Conservation (phyloP, 2,329 filamentous ascomycete species). For the Aspergillus sp. region DNA sequence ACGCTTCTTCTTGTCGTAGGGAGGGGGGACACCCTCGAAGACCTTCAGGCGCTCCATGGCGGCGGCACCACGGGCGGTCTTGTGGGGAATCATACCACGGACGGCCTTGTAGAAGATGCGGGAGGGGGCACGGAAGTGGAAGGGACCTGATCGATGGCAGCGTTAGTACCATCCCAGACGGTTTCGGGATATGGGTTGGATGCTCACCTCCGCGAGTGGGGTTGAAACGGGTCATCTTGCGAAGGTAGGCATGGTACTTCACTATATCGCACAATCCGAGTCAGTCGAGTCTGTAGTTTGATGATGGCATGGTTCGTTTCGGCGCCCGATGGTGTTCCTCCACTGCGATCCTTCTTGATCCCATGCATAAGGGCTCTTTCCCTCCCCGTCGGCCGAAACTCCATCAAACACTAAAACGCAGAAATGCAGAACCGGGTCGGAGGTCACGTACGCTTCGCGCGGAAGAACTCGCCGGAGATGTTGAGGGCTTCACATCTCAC, state of each 20-base stretch:
- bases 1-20: constrained; percentile 99
- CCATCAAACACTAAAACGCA: constrained; percentile 10
- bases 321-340: constrained; percentile 6
- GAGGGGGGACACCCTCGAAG: constrained; percentile 98
- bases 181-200: constrained; percentile 1
- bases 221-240: constrained; percentile 99
- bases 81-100: constrained; percentile 99
- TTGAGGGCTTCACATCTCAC: constrained; percentile 99
- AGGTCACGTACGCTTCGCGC: constrained; percentile 93
- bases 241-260: constrained; percentile 99
- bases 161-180: not conserved
- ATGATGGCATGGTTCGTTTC: not conserved
- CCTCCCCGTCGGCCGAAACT: not conserved
- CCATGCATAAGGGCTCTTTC: not conserved
- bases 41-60: constrained; percentile 99
- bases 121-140: constrained; percentile 99
- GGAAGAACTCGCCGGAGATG: constrained; percentile 99
- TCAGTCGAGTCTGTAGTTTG: constrained; percentile 42
- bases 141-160: constrained; percentile 67
- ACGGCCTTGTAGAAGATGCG: constrained; percentile 99
- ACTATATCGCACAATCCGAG: constrained; percentile 59
- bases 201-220: constrained; percentile 91
- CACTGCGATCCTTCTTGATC: constrained; percentile 2
- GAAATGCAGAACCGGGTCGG: constrained; percentile 19
- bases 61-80: constrained; percentile 95